Evolutionary conservation across 2,329 filamentous ascomycete species (phyloP).

Genomic region (Calonectria pseudoreteaudii): DNA sequence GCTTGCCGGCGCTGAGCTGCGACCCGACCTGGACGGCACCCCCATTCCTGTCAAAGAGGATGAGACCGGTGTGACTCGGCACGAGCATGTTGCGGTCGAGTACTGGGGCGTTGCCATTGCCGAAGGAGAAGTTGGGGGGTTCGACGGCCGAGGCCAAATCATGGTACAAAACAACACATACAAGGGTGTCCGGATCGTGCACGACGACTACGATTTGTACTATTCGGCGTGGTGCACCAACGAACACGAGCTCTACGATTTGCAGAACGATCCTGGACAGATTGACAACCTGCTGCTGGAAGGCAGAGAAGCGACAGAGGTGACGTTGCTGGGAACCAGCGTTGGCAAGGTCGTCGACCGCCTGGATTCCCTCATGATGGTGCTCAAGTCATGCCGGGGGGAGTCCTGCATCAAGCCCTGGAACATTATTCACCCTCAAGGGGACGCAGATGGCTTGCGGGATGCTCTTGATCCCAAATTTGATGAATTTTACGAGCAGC

Average conservation of each 20-base stretch:
- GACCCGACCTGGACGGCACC: constrained; percentile 67
- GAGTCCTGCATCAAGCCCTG: constrained; percentile 66
- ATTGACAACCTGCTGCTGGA: constrained; percentile 55
- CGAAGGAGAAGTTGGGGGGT: constrained; percentile 50
- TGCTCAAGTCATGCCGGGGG: constrained; percentile 71
- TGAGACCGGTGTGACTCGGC: constrained; percentile 45
- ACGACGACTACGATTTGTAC: constrained; percentile 68
- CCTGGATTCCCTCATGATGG: constrained; percentile 69
- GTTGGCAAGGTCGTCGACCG: constrained; percentile 58
- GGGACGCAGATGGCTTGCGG: constrained; percentile 60
- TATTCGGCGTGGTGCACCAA: constrained; percentile 78
- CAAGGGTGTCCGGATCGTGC: constrained; percentile 68
- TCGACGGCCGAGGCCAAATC: constrained; percentile 37
- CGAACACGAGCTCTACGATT: constrained; percentile 74
- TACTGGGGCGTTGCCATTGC: constrained; percentile 62
- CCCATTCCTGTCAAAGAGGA: constrained; percentile 58
- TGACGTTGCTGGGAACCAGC: constrained; percentile 34
- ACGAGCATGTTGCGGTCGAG: constrained; percentile 69
- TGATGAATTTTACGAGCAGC: constrained; percentile 64
- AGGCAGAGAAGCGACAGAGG: not conserved
- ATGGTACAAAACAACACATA: constrained; percentile 65
- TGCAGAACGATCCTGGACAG: constrained; percentile 65
- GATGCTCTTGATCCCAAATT: constrained; percentile 62
- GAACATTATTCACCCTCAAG: constrained; percentile 65
- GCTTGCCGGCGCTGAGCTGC: constrained; percentile 53